Percentiles rank a stretch among this genome's conserved stretches.
Evolutionary conservation across 2,329 filamentous ascomycete genomes (phyloP).

Genomic region (Aureobasidium sp.): DNA sequence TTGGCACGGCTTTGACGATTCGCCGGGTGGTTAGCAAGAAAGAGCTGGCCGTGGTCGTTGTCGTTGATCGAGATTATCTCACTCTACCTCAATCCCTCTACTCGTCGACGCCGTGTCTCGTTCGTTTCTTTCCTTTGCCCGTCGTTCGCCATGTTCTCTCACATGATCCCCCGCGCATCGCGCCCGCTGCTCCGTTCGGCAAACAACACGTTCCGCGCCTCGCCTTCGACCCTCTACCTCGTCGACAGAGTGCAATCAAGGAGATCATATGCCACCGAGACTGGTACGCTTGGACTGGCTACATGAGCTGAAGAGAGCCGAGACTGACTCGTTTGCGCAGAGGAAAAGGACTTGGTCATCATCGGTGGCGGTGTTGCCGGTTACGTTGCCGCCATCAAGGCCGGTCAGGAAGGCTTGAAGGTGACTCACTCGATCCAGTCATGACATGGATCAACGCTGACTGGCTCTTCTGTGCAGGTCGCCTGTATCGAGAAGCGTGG

Average conservation of each 20-base stretch:
- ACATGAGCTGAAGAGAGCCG: conserved; percentile 15
- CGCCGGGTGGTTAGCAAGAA: conserved; percentile 3
- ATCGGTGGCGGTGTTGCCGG: conserved; percentile 97
- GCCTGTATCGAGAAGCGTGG: conserved; percentile 98
- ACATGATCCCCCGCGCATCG: conserved; percentile 19
- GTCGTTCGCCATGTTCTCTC: conserved; percentile 20
- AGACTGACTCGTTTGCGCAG: conserved; percentile 37
- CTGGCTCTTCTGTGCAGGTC: conserved; percentile 51
- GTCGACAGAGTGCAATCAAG: conserved; percentile 47
- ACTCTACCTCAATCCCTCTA: not conserved
- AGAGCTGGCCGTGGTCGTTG: too few relatives aligned
- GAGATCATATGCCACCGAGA: conserved; percentile 51
- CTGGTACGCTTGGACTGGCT: conserved; percentile 34
- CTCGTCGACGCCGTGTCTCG: too few relatives aligned
- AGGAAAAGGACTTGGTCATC: conserved; percentile 94
- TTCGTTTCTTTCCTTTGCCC: conserved; percentile 3
- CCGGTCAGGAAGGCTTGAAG: conserved; percentile 94
- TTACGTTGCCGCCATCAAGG: conserved; percentile 98
- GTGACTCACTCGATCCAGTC: conserved; percentile 40
- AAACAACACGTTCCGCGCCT: conserved; percentile 23
- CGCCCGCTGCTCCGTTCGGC: conserved; percentile 20
- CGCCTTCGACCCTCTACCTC: conserved; percentile 39
- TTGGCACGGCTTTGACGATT: conserved; percentile 11
- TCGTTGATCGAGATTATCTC: not conserved
- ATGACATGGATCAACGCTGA: not conserved